phyloP scores from a whole-genome alignment of 768 basidiomycete genomes.

The Crassisporium funariophilum region DNA sequence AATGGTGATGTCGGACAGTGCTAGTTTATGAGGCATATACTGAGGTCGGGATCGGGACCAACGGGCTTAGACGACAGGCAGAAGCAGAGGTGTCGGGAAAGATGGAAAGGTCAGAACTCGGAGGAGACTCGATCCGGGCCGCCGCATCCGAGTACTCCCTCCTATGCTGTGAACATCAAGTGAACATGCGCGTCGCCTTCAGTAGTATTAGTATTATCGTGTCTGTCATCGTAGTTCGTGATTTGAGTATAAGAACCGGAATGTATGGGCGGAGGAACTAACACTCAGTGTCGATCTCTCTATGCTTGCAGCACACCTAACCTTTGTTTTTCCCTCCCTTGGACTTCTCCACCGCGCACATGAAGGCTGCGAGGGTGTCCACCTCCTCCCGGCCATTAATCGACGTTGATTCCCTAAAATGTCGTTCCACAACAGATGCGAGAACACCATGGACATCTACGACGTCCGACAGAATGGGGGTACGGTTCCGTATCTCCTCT shows the following conservation, averaged over 20 bases:
- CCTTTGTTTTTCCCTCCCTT: slow-evolving; percentile 33
- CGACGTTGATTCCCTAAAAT: slow-evolving; percentile 63
- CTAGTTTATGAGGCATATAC: too few relatives aligned
- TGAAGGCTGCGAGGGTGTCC: slow-evolving; percentile 79
- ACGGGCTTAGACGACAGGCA: too few relatives aligned
- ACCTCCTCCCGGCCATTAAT: slow-evolving; percentile 67
- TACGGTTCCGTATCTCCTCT: slow-evolving; percentile 56
- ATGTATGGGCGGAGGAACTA: background rate
- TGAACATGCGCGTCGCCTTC: too few relatives aligned
- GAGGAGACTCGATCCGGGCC: too few relatives aligned
- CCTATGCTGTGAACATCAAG: too few relatives aligned
- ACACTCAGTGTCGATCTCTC: background rate
- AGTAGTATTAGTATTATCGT: too few relatives aligned
- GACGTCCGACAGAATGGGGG: slow-evolving; percentile 71
- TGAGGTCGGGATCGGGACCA: too few relatives aligned
- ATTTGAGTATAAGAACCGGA: background rate
- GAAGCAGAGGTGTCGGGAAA: too few relatives aligned
- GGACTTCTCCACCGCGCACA: slow-evolving; percentile 71
- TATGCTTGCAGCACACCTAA: background rate
- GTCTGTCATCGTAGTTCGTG: too few relatives aligned
- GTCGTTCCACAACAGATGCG: slow-evolving; percentile 69
- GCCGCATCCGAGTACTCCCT: too few relatives aligned
- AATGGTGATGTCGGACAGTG: too few relatives aligned
- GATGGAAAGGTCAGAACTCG: too few relatives aligned
- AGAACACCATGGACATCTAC: slow-evolving; percentile 67